Base-by-base conservation (phyloP, 1,139 yeast species). In the Protomyces lactucae-debilis region DNA sequence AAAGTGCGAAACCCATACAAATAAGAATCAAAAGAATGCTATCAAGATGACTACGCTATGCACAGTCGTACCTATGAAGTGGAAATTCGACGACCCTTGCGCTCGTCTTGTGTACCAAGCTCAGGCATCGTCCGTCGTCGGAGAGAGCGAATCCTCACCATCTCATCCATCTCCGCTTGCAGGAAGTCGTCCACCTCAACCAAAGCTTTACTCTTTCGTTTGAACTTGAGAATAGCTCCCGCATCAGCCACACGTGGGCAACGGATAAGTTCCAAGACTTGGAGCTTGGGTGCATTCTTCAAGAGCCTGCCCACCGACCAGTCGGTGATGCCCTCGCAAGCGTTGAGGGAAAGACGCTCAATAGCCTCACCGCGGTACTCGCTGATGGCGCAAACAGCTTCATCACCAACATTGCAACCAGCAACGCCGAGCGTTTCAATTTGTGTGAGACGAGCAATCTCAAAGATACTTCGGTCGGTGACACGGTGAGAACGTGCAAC, bases 391-490 rank as follows among this genome's bases (percentile, higher is more conserved):
- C 96, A 89, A 32, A 92, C 76, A 5, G 87, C 79, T 57, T 84
- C 80, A 76, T 92, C 97, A 21, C 88, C 83, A 35, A 92, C 80
- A 64, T 82, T 79, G 73, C 97, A 89, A 6, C 98, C 98, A 0
- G 98, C 97, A 16, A 90, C 76, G 0, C 98, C 98, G 57, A 92
- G 78, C 0, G 97, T 91, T 57, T 79, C 79, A 52, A 91, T 76
- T 14, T 78, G 73, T 2, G 83, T 80, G 70, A 83, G 83, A 53
- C 79, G 78, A 5, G 85, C 82, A 39, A 92, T 76, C 25, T 81
- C 80, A 18, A 82, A 77, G 48, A 91, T 75, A 14, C 95, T 83
- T 52, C 81, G 77, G 76, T 90, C 95, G 2, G 96, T 87, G 55
- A 92, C 83, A 48, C 82, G 75, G 57, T 83, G 82, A 16, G 95